Evolutionary conservation across 495 filamentous ascomycete species (phyloP).

Genomic region (Annulohypoxylon nitens): DNA sequence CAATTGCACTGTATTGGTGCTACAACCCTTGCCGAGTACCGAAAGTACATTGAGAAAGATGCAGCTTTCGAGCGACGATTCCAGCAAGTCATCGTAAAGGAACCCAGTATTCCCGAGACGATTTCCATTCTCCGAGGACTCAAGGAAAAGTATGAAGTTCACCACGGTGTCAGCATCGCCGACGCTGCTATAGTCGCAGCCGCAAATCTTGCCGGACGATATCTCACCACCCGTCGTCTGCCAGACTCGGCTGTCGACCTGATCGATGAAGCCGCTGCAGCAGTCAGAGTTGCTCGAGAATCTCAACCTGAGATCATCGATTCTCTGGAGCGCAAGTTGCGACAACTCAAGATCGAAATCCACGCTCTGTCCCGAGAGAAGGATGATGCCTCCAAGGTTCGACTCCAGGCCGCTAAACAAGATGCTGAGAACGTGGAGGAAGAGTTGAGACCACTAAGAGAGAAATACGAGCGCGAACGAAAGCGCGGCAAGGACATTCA

Average conservation of each 20-base stretch:
- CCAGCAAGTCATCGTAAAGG: conserved; percentile 96
- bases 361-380: conserved; percentile 94
- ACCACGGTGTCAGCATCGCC: conserved; percentile 96
- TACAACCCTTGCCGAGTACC: conserved; percentile 93
- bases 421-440: conserved; percentile 93
- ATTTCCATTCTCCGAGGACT: conserved; percentile 96
- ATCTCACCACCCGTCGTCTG: conserved; percentile 88
- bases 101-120: conserved; percentile 88
- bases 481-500: conserved; percentile 89
- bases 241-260: conserved; percentile 97
- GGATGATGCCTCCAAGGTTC: conserved; percentile 87
- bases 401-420: conserved; percentile 83
- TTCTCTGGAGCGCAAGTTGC: conserved; percentile 86
- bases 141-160: conserved; percentile 97
- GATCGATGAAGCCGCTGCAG: conserved; percentile 95
- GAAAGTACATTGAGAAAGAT: conserved; percentile 99
- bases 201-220: conserved; percentile 88
- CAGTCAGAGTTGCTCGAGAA: conserved; percentile 92
- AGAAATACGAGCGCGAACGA: conserved; percentile 96
- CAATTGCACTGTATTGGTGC: conserved; percentile 98
- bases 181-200: conserved; percentile 93
- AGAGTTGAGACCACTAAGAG: conserved; percentile 88
- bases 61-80: conserved; percentile 97
- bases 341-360: conserved; percentile 96
- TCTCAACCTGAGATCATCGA: conserved; percentile 96